A percentile compares a stretch with the other conserved stretches of the same genome.
These are phyloP conservation scores for Tolypocladium cylindrosporum DNA, from an alignment of 2,329 filamentous ascomycete genomes.

Conservation along the genomic window DNA sequence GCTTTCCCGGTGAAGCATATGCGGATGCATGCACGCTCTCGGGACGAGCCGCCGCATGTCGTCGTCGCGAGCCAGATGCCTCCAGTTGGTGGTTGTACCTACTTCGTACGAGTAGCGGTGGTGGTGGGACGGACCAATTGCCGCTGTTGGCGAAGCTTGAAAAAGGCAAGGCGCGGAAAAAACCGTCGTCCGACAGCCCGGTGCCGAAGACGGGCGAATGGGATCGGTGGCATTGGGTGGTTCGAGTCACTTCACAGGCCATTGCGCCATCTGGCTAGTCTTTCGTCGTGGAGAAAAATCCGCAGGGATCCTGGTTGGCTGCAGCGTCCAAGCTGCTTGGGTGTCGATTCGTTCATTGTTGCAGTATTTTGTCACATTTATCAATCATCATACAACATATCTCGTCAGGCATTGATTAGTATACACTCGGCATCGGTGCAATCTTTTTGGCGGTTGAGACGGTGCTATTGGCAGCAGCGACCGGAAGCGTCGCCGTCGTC, in stretches of 20 bases:
- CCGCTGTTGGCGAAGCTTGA: not conserved
- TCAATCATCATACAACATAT: not conserved
- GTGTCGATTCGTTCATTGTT: not conserved
- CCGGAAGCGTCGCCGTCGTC: not conserved
- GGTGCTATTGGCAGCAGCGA: not conserved
- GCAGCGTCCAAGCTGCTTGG: not conserved
- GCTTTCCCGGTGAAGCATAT: not conserved
- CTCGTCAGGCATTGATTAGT: too few species aligned
- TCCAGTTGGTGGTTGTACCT: not conserved
- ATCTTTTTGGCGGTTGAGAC: not conserved
- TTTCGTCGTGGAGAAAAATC: not conserved
- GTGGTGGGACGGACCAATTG: not conserved
- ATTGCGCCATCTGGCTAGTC: not conserved
- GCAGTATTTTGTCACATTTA: not conserved
- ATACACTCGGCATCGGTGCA: not conserved
- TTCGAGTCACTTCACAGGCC: not conserved
- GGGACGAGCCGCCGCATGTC: not conserved
- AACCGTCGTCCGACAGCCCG: not conserved
- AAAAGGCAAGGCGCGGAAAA: not conserved
- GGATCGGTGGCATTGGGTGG: not conserved
- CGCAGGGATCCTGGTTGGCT: not conserved
- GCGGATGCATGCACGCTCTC: not conserved
- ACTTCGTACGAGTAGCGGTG: not conserved
- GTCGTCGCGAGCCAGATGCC: not conserved
- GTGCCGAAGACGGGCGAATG: not conserved